These are phyloP conservation scores for Trichoderma breve DNA, from an alignment of 2,329 filamentous ascomycete genomes.

Conservation along the genomic window DNA sequence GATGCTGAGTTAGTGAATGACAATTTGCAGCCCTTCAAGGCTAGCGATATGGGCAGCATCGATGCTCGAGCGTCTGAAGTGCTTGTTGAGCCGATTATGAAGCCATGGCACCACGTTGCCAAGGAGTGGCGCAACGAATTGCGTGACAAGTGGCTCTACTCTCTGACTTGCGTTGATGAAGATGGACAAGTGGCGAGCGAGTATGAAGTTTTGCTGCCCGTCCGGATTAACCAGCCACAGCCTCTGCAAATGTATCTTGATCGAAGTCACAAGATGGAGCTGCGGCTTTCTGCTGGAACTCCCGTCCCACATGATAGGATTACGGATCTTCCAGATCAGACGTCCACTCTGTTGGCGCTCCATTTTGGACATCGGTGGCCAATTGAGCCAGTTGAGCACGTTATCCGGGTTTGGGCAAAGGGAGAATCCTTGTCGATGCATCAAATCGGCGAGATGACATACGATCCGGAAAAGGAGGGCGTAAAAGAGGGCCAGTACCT, in stretches of 20 bases:
- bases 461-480: conserved; percentile 29
- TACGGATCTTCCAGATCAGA: conserved; percentile 40
- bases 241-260: conserved; percentile 44
- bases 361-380: conserved; percentile 49
- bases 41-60: conserved; percentile 39
- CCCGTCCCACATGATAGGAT: conserved; percentile 25
- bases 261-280: conserved; percentile 33
- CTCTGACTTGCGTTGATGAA: conserved; percentile 37
- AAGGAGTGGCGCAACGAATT: conserved; percentile 41
- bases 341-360: conserved; percentile 44
- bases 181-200: conserved; percentile 32
- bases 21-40: conserved; percentile 66
- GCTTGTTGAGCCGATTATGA: conserved; percentile 39
- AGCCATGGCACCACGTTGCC: conserved; percentile 49
- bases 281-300: conserved; percentile 26
- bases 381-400: conserved; percentile 39
- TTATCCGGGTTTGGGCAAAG: conserved; percentile 42
- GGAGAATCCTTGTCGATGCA: conserved; percentile 29
- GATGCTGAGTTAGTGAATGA: conserved; percentile 71
- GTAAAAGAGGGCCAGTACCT: conserved; percentile 32
- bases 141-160: conserved; percentile 27
- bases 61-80: conserved; percentile 38
- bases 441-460: conserved; percentile 32
- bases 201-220: conserved; percentile 46
- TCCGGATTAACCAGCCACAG: conserved; percentile 38